Evolutionary conservation across 495 filamentous ascomycete genomes (phyloP).

Genomic region (Annulohypoxylon stygium): DNA sequence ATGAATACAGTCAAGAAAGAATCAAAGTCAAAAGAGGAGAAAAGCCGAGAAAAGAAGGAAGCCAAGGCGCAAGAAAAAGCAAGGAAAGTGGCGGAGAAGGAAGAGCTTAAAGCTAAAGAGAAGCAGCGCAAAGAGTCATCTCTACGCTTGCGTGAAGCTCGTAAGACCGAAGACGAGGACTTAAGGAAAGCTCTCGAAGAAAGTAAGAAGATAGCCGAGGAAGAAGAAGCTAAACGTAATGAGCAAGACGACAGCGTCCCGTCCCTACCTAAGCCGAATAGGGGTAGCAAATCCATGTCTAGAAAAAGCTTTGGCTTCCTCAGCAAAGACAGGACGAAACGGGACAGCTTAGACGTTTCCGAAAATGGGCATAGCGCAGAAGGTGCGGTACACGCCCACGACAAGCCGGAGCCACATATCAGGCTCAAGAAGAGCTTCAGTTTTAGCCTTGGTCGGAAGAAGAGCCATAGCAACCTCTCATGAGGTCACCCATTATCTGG

Average conservation of each 20-base stretch:
- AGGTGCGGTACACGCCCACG: conserved; percentile 37
- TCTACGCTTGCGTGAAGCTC: conserved; percentile 51
- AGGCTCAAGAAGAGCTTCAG: conserved; percentile 67
- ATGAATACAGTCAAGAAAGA: conserved; percentile 55
- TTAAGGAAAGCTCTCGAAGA: conserved; percentile 57
- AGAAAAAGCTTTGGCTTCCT: conserved; percentile 65
- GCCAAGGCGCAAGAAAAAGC: conserved; percentile 77
- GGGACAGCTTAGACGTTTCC: conserved; percentile 48
- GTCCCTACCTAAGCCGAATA: conserved; percentile 55
- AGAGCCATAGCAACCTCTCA: conserved; percentile 62
- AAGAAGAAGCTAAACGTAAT: conserved; percentile 57
- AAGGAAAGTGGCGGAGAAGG: conserved; percentile 64
- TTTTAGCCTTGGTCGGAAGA: conserved; percentile 71
- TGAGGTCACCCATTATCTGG: conserved; percentile 40
- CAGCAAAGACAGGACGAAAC: conserved; percentile 52
- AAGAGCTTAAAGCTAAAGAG: conserved; percentile 72
- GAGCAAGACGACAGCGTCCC: conserved; percentile 53
- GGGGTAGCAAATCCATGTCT: conserved; percentile 60
- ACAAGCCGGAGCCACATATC: conserved; percentile 49
- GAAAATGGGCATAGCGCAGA: conserved; percentile 53
- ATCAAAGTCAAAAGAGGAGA: conserved; percentile 65
- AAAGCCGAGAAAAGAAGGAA: conserved; percentile 68
- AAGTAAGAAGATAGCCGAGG: conserved; percentile 59
- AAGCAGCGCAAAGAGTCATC: conserved; percentile 58
- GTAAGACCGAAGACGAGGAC: conserved; percentile 56